phyloP scores from a whole-genome alignment of 2,329 filamentous ascomycete species.

The Neocatenulostroma microsporum region DNA sequence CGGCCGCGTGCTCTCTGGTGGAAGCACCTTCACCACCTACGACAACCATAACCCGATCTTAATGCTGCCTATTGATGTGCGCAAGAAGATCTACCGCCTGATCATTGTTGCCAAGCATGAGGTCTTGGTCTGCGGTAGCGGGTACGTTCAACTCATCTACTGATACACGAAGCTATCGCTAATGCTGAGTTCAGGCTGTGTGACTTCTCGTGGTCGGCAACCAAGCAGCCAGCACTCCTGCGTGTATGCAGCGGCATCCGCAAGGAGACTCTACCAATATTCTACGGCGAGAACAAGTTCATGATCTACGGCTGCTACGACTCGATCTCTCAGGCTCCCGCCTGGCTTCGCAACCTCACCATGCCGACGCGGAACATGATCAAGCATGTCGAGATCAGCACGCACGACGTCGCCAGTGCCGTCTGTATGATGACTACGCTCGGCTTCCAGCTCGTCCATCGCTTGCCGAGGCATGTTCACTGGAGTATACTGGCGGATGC shows the following conservation, averaged over 20 bases:
- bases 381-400: conserved; percentile 7
- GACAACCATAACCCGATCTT: too few relatives aligned
- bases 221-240: background rate
- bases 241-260: background rate
- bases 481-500: background rate
- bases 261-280: background rate
- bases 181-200: too few relatives aligned
- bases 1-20: too few relatives aligned
- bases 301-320: conserved; percentile 1
- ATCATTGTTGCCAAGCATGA: conserved; percentile 2
- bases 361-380: conserved; percentile 3
- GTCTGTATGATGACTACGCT: conserved; percentile 8
- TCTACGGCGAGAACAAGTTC: conserved; percentile 6
- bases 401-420: conserved; percentile 5
- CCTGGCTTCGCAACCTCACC: conserved; percentile 4
- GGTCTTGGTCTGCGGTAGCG: conserved; percentile 5
- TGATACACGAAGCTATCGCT: too few relatives aligned
- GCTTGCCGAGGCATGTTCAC: background rate
- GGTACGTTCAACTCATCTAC: conserved; percentile 1
- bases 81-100: conserved; percentile 3
- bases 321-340: conserved; percentile 1
- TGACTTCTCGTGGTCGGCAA: background rate
- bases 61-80: conserved; percentile 1
- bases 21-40: too few relatives aligned
- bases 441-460: conserved; percentile 4